These are phyloP conservation scores for Echinosophora koreensis DNA, from an alignment of 306 rosid species.

Conservation along the genomic window DNA sequence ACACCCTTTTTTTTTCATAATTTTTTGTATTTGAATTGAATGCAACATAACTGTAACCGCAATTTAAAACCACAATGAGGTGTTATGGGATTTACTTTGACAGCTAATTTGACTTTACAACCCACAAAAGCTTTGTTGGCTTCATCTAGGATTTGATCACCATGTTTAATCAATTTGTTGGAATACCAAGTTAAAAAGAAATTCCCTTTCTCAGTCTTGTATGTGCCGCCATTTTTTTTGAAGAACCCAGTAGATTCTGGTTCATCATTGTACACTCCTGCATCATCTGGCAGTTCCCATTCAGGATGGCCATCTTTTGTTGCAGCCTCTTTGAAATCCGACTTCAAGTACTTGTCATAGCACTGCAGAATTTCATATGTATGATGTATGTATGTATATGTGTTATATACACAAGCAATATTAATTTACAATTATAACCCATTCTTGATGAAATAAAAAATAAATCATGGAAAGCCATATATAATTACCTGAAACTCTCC, in stretches of 20 bases:
- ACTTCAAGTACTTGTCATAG: constrained; percentile 80
- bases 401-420: too few relatives aligned
- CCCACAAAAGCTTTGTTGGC: constrained; percentile 79
- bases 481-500: constrained; percentile 91
- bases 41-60: too few relatives aligned
- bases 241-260: constrained; percentile 77
- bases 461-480: constrained; percentile 4
- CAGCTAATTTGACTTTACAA: constrained; percentile 69
- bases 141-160: constrained; percentile 78
- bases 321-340: constrained; percentile 74
- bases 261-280: constrained; percentile 75
- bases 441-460: too few relatives aligned
- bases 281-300: constrained; percentile 85
- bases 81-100: constrained; percentile 66
- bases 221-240: constrained; percentile 77
- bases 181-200: constrained; percentile 94
- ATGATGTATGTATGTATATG: background rate
- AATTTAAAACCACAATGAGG: background rate
- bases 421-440: too few relatives aligned
- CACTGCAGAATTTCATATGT: constrained; percentile 63
- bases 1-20: too few relatives aligned
- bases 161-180: constrained; percentile 72
- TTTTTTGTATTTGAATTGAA: too few relatives aligned
- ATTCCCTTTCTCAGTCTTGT: constrained; percentile 75
- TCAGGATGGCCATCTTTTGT: constrained; percentile 69